Conservation (phyloP, 2,329 filamentous ascomycete genomes). For the Leptographium flavum region DNA sequence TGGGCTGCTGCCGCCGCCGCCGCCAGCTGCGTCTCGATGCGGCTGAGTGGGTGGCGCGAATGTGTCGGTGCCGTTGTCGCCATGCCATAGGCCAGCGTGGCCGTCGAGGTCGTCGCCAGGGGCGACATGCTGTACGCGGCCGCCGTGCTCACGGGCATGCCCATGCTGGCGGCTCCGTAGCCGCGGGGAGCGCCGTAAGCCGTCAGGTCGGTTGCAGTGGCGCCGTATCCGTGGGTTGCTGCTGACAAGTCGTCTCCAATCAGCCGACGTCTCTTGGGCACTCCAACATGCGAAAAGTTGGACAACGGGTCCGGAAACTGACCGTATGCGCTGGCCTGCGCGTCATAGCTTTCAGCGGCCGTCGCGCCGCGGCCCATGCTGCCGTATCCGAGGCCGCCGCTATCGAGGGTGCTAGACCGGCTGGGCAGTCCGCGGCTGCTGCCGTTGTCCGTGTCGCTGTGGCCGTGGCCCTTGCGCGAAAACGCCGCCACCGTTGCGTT, state of each 20-base stretch:
- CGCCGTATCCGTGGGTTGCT: neutral
- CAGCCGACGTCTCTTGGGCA: conserved; percentile 8
- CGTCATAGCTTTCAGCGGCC: neutral
- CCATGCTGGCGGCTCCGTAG: neutral
- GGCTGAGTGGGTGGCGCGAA: conserved; percentile 5
- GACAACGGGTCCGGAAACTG: neutral
- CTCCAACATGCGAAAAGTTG: conserved; percentile 1
- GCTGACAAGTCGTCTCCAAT: conserved; percentile 1
- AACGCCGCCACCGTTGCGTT: conserved; percentile 18
- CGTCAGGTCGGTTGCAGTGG: conserved; percentile 1
- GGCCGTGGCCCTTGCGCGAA: conserved; percentile 9
- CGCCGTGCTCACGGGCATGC: conserved; percentile 7
- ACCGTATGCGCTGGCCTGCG: neutral
- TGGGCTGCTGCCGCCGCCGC: too few relatives aligned
- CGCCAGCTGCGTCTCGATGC: conserved; percentile 8
- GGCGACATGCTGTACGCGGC: conserved; percentile 6
- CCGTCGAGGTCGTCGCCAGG: neutral
- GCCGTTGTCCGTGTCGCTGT: conserved; percentile 7
- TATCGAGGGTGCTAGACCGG: neutral
- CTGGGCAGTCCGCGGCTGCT: conserved; percentile 1
- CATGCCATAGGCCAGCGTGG: neutral
- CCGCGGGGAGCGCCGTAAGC: conserved; percentile 3
- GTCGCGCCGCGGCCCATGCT: neutral
- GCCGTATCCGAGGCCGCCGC: conserved; percentile 1
- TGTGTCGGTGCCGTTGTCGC: neutral